Evolutionary conservation across 2,329 filamentous ascomycete species (phyloP).

Genomic region (Penicillium sp.): DNA sequence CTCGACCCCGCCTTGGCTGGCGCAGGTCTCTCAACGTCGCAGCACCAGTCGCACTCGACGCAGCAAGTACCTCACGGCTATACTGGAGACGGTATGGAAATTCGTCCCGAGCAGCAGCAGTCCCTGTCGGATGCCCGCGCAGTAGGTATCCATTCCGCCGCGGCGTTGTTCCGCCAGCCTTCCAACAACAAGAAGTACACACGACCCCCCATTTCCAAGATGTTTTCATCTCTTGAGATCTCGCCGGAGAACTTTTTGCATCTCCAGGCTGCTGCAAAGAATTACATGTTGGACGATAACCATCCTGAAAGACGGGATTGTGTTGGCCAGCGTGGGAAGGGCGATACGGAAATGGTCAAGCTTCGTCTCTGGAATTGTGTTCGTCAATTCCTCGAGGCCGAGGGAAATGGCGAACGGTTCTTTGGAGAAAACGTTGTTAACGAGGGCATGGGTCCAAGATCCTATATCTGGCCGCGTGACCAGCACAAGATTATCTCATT

Average conservation of each 20-base stretch:
- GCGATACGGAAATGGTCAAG: slow-evolving; percentile 58
- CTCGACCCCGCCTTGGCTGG: slow-evolving; percentile 38
- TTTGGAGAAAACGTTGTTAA: slow-evolving; percentile 50
- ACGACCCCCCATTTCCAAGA: slow-evolving; percentile 57
- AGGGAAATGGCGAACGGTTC: slow-evolving; percentile 53
- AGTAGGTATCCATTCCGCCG: slow-evolving; percentile 54
- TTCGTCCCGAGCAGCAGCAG: slow-evolving; percentile 39
- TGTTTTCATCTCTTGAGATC: slow-evolving; percentile 57
- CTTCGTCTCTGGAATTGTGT: slow-evolving; percentile 58
- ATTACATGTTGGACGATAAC: slow-evolving; percentile 56
- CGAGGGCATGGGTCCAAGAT: slow-evolving; percentile 39
- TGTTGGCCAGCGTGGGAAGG: slow-evolving; percentile 56
- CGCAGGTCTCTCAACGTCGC: slow-evolving; percentile 25
- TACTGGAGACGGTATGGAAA: slow-evolving; percentile 35
- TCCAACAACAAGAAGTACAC: slow-evolving; percentile 57
- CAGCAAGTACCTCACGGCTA: slow-evolving; percentile 30
- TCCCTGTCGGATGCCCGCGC: slow-evolving; percentile 48
- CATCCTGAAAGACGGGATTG: slow-evolving; percentile 58
- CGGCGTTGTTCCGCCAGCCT: slow-evolving; percentile 53
- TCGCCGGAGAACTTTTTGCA: slow-evolving; percentile 57
- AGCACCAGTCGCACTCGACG: slow-evolving; percentile 27
- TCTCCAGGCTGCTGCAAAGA: slow-evolving; percentile 56
- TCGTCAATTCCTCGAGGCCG: slow-evolving; percentile 52
- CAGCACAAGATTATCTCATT: slow-evolving; percentile 56
- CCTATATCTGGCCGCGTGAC: slow-evolving; percentile 55